These are phyloP conservation scores for Helicostylum pulchrum DNA, from an alignment of 192 early-diverging fungal species.

Conservation along the genomic window DNA sequence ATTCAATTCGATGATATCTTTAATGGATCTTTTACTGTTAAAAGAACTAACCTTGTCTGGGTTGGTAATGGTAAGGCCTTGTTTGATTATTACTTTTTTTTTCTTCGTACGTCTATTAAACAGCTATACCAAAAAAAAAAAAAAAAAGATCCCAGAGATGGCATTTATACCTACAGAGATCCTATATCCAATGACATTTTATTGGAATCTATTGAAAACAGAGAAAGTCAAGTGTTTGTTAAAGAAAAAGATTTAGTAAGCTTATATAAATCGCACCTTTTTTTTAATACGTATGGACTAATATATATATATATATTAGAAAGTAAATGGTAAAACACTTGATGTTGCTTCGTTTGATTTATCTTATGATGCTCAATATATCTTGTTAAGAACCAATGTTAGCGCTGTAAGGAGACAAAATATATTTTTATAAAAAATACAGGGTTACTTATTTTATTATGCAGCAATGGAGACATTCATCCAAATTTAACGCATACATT, in stretches of 20 bases:
- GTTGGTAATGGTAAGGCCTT: conserved; percentile 22
- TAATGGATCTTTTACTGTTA: conserved; percentile 17
- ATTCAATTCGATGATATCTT: conserved; percentile 23
- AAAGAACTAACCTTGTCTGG: conserved; percentile 17
- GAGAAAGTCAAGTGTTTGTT: conserved; percentile 22
- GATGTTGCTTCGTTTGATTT: conserved; percentile 37
- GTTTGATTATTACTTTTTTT: not conserved
- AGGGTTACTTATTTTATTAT: not conserved
- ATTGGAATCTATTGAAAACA: conserved; percentile 29
- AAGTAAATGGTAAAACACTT: conserved; percentile 8
- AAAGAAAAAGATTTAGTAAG: conserved; percentile 28
- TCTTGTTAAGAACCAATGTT: conserved; percentile 68
- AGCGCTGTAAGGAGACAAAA: conserved; percentile 32
- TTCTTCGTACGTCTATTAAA: not conserved
- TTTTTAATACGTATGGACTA: not conserved
- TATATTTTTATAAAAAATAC: not conserved
- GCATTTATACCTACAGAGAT: conserved; percentile 32
- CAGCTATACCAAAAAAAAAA: not conserved
- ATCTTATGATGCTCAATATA: conserved; percentile 76
- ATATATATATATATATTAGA: not conserved
- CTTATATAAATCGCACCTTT: not conserved
- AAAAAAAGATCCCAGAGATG: conserved; percentile 26
- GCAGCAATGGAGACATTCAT: conserved; percentile 84
- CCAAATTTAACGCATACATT: conserved; percentile 75
- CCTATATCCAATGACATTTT: conserved; percentile 28